Evolutionary conservation across 2,329 filamentous ascomycete species (phyloP).

Genomic region (Ceratocystis albifundus): DNA sequence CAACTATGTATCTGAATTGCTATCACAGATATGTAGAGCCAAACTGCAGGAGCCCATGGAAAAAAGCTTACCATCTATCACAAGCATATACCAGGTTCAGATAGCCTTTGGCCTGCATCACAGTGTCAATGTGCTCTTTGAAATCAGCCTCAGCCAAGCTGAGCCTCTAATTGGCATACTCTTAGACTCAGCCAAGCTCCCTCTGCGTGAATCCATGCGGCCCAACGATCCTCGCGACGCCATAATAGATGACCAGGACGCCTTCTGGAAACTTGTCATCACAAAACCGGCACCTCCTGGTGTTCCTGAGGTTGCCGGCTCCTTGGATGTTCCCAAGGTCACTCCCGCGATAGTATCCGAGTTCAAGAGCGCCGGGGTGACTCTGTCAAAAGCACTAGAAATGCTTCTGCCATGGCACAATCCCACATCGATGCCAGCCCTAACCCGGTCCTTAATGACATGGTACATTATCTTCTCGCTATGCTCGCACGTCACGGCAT

Average conservation of each 20-base stretch:
- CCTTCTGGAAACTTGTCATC: constrained; percentile 20
- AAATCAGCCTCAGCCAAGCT: constrained; percentile 18
- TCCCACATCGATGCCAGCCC: not conserved
- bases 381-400: constrained; percentile 13
- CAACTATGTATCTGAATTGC: constrained; percentile 4
- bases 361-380: constrained; percentile 4
- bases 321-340: constrained; percentile 7
- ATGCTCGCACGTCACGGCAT: not conserved
- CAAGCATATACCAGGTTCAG: constrained; percentile 20
- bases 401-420: constrained; percentile 15
- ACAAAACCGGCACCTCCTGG: constrained; percentile 10
- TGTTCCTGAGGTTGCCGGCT: constrained; percentile 7
- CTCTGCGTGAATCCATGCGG: not conserved
- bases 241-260: constrained; percentile 17
- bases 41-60: constrained; percentile 12
- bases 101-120: not conserved
- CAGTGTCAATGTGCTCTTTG: constrained; percentile 11
- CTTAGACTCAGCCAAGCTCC: not conserved
- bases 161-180: not conserved
- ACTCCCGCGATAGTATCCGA: not conserved
- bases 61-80: constrained; percentile 11
- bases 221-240: constrained; percentile 1
- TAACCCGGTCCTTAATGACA: constrained; percentile 18
- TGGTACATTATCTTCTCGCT: constrained; percentile 21
- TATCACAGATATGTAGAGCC: constrained; percentile 5